Conservation (phyloP, 2,329 filamentous ascomycete species). For the Trichoderma sp. region DNA sequence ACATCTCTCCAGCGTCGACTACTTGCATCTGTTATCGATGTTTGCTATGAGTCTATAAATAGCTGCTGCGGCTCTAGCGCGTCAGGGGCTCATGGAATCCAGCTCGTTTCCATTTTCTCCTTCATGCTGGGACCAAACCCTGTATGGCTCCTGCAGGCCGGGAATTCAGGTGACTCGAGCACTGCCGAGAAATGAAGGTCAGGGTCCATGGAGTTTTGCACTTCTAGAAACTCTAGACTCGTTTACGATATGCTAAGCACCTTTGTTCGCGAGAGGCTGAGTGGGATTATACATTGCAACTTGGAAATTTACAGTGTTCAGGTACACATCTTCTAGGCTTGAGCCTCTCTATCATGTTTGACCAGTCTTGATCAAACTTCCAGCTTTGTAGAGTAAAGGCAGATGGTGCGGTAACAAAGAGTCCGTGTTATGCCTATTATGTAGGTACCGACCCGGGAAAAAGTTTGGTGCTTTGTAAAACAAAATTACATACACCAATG, state of each 20-base stretch:
- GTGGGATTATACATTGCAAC: neutral
- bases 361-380: neutral
- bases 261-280: neutral
- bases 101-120: neutral
- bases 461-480: neutral
- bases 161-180: neutral
- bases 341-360: neutral
- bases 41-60: neutral
- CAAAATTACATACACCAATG: neutral
- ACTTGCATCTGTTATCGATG: neutral
- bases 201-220: neutral
- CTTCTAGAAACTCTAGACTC: neutral
- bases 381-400: neutral
- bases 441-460: too few relatives aligned
- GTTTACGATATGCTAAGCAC: neutral
- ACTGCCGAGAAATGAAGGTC: neutral
- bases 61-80: neutral
- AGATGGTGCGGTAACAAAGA: too few relatives aligned
- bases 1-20: neutral
- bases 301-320: neutral
- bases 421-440: neutral
- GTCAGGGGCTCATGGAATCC: neutral
- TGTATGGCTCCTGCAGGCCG: neutral
- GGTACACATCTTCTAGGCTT: neutral
- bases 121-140: neutral